Percentiles rank a stretch among this genome's conserved stretches.
Evolutionary conservation across 495 filamentous ascomycete genomes (phyloP).

Genomic region (Aspergillus wentii): DNA sequence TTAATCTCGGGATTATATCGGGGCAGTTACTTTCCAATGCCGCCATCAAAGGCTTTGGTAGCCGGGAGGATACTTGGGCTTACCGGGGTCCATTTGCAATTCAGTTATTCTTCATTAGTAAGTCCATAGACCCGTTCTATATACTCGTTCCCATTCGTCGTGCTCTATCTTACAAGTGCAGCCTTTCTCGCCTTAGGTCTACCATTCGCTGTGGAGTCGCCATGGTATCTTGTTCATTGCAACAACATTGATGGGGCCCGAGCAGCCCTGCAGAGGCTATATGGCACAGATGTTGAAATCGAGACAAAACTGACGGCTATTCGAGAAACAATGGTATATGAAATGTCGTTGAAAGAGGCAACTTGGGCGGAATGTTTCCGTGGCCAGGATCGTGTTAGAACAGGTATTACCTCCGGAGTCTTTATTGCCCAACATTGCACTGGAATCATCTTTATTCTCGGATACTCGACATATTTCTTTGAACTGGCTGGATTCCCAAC

Average conservation of each 20-base stretch:
- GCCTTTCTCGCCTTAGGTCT: slow-evolving; percentile 26
- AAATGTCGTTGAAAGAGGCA: slow-evolving; percentile 21
- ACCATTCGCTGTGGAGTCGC: slow-evolving; percentile 40
- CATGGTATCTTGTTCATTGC: slow-evolving; percentile 41
- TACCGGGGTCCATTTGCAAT: slow-evolving; percentile 25
- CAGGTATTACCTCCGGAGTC: slow-evolving; percentile 37
- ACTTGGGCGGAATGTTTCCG: slow-evolving; percentile 36
- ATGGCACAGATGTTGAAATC: slow-evolving; percentile 9
- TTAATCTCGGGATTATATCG: slow-evolving; percentile 32
- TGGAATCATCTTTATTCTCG: slow-evolving; percentile 27
- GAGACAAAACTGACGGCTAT: slow-evolving; percentile 15
- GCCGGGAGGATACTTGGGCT: slow-evolving; percentile 24
- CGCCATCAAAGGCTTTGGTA: slow-evolving; percentile 28
- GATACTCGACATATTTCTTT: slow-evolving; percentile 63
- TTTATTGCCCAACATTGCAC: slow-evolving; percentile 41
- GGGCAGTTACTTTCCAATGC: slow-evolving; percentile 33
- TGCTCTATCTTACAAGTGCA: no score
- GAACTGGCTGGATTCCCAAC: slow-evolving; percentile 52
- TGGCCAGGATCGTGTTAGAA: slow-evolving; percentile 40
- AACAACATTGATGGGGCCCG: slow-evolving; percentile 31
- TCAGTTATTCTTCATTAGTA: slow-evolving; percentile 31
- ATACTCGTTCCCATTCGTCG: no score
- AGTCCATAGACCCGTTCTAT: no score
- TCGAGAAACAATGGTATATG: slow-evolving; percentile 29
- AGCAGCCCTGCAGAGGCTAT: slow-evolving; percentile 25